Conservation (phyloP, 352 stramenopile species). For the Pythium grandisporangium region DNA sequence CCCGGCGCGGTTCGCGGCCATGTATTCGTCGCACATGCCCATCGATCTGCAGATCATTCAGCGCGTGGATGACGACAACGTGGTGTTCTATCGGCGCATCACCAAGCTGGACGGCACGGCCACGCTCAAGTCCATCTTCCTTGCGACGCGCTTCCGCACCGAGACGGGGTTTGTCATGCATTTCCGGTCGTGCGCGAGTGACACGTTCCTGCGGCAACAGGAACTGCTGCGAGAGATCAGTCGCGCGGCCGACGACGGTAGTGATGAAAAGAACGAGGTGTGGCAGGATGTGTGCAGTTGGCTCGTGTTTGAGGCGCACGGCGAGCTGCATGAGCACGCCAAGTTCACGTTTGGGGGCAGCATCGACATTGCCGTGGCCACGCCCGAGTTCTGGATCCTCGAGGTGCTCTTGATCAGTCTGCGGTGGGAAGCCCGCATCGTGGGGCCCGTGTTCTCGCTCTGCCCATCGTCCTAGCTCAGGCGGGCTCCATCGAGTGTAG, state of each 20-base stretch:
- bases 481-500: too few relatives aligned
- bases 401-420: constrained; percentile 52
- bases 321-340: constrained; percentile 16
- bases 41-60: constrained; percentile 39
- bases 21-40: constrained; percentile 32
- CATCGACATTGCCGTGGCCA: constrained; percentile 25
- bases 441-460: constrained; percentile 27
- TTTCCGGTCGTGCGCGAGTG: constrained; percentile 29
- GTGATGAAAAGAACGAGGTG: constrained; percentile 5
- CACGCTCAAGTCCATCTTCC: constrained; percentile 34
- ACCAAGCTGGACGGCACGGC: constrained; percentile 8
- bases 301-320: constrained; percentile 33
- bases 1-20: constrained; percentile 10
- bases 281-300: constrained; percentile 63
- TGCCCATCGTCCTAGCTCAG: too few relatives aligned
- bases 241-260: not conserved
- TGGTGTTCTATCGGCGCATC: constrained; percentile 45
- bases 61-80: constrained; percentile 49
- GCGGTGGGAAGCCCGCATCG: constrained; percentile 41
- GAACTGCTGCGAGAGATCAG: not conserved
- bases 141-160: constrained; percentile 29
- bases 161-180: constrained; percentile 27
- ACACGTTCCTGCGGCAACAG: constrained; percentile 5
- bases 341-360: constrained; percentile 43
- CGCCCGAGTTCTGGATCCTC: constrained; percentile 49